A percentile compares a stretch with the other conserved stretches of the same genome.
phyloP scores from a whole-genome alignment of 2,329 filamentous ascomycete species.

The Colletotrichum caudatum region DNA sequence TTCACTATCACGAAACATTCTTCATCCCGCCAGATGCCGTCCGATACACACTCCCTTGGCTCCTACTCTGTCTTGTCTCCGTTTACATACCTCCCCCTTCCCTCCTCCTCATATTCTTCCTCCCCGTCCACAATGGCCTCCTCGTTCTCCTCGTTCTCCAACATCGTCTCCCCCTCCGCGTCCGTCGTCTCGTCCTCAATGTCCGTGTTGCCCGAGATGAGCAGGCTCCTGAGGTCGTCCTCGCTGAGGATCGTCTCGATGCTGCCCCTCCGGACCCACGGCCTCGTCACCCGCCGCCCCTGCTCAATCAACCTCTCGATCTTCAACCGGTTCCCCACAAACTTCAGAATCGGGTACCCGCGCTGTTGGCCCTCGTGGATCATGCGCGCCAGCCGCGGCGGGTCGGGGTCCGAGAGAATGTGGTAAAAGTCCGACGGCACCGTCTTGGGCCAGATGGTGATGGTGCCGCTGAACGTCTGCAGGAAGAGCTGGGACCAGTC shows the following conservation, averaged over 20 bases:
- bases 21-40: too few relatives aligned
- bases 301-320: constrained; percentile 78
- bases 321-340: constrained; percentile 87
- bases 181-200: constrained; percentile 43
- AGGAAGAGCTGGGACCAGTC: constrained; percentile 98
- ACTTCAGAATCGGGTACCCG: constrained; percentile 91
- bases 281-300: constrained; percentile 66
- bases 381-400: constrained; percentile 84
- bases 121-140: constrained; percentile 42
- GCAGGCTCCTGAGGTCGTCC: constrained; percentile 66
- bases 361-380: constrained; percentile 90
- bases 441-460: constrained; percentile 95
- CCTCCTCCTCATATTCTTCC: neutral
- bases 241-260: constrained; percentile 72
- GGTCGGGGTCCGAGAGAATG: constrained; percentile 86
- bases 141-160: constrained; percentile 47
- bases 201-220: constrained; percentile 48
- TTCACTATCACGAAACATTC: neutral
- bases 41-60: neutral
- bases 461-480: constrained; percentile 92
- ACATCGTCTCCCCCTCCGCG: constrained; percentile 47
- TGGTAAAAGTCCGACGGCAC: constrained; percentile 83
- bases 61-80: constrained; percentile 13
- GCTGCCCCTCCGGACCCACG: constrained; percentile 61
- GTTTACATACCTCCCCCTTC: neutral